A percentile compares a stretch with the other conserved stretches of the same genome.
Evolutionary conservation across 148 eudicot genomes (phyloP).

Genomic region (Cornus suecica): DNA sequence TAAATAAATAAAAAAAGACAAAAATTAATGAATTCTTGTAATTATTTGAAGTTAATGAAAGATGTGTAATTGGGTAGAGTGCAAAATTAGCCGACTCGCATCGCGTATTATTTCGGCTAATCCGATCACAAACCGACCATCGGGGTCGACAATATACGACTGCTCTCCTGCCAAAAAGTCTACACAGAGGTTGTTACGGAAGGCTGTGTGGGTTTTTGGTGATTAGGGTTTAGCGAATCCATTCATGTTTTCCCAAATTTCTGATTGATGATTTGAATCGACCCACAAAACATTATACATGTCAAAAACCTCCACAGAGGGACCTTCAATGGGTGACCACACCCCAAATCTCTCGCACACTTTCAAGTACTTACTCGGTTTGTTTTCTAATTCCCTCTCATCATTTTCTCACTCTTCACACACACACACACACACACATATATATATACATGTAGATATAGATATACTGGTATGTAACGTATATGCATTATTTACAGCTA

Average conservation of each 20-base stretch:
- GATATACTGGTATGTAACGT: background rate
- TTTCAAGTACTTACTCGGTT: constrained; percentile 86
- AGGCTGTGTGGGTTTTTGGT: background rate
- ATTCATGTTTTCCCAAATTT: too few species aligned
- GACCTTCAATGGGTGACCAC: constrained; percentile 13
- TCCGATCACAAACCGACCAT: too few species aligned
- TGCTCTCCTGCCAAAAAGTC: too few species aligned
- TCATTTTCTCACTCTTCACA: background rate
- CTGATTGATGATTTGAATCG: background rate
- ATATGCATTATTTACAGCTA: constrained; percentile 41
- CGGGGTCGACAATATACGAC: too few species aligned
- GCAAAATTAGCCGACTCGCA: too few species aligned
- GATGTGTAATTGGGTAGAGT: too few species aligned
- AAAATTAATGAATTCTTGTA: too few species aligned
- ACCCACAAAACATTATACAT: background rate
- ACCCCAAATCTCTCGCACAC: constrained; percentile 70
- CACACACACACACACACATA: background rate
- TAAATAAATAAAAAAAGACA: too few species aligned
- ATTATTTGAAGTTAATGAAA: too few species aligned
- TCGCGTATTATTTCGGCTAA: too few species aligned
- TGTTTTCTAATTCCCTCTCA: constrained; percentile 5
- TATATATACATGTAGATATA: background rate
- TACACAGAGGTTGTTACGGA: background rate
- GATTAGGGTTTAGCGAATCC: background rate
- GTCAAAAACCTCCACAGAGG: background rate